Evolutionary conservation across 345 rosid species (phyloP), one percentile per base, ranked within the genome.

Genomic region (Sisymbrium irio): DNA sequence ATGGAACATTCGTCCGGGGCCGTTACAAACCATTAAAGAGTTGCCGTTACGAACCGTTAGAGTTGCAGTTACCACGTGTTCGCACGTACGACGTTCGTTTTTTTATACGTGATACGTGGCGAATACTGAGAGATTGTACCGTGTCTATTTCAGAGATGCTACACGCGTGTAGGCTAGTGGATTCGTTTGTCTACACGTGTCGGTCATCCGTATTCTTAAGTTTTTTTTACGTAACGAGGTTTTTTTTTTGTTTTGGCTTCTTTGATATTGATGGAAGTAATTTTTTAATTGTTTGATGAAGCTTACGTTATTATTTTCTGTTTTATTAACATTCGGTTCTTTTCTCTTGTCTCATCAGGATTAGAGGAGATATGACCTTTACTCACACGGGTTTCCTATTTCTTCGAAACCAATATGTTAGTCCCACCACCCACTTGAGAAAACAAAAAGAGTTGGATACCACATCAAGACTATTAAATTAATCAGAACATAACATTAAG

Each of bases 101-200:
- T 68, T 5, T 4, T 11, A n/a, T 17, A 42, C 50, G 64, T 69
- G 49, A 30, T 68, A 62, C 79, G 79, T 76, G 75, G 75, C 79
- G 36, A 54, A 51, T 0, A 35, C 0, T 40, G 50, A 11, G 46
- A 54, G 56, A 6, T 0, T 9, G 4, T 30, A 2, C 7, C 51
- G 73, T 74, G 73, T 59, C 37, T 1, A 9, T n/a, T 13, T 58
- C 22, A 6, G 33, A 46, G 74, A 54, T 49, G 25, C 13, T 3
- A 54, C 53, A 45, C 75, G 75, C 65, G 71, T 69, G 9, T 17
- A n/a, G 15, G 7, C 13, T 30, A 13, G 14, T 66, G 19, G 20
- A 15, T 47, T 67, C 19, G 3, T 39, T 39, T 40, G 2, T 44
- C 27, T 1, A 53, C 59, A 76, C 65, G 78, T 67, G 79, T 68